Percentiles rank a stretch among this genome's conserved stretches.
These are phyloP conservation scores for Pilaira anomala DNA, from an alignment of 192 early-diverging fungal genomes.

Conservation along the genomic window DNA sequence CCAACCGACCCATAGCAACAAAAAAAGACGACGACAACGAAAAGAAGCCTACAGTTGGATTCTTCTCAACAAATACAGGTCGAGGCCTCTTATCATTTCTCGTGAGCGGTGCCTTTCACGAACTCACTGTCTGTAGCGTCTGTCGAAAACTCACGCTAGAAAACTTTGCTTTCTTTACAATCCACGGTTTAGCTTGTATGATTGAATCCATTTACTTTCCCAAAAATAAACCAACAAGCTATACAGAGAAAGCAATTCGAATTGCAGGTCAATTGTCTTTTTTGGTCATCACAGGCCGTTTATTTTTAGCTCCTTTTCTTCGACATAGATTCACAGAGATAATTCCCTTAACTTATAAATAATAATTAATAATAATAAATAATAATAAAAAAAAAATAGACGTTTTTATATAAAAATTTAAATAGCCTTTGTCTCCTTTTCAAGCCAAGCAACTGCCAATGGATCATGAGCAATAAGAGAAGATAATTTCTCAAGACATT, in stretches of 20 bases:
- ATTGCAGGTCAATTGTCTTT: neutral
- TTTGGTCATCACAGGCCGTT: constrained; percentile 1
- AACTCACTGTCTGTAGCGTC: neutral
- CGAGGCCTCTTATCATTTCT: constrained; percentile 6
- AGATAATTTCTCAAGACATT: constrained; percentile 74
- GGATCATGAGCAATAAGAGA: constrained; percentile 69
- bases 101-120: constrained; percentile 6
- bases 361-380: neutral
- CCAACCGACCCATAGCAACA: neutral
- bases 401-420: constrained; percentile 34
- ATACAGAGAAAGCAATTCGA: neutral
- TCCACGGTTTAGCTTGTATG: constrained; percentile 1
- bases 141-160: constrained; percentile 8
- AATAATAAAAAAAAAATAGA: no score
- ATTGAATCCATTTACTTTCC: neutral
- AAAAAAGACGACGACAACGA: neutral
- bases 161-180: constrained; percentile 1
- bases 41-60: neutral
- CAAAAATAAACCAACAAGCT: neutral
- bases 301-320: constrained; percentile 13
- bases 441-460: constrained; percentile 75
- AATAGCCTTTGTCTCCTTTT: constrained; percentile 73
- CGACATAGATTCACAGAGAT: constrained; percentile 7
- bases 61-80: neutral
- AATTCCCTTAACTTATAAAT: constrained; percentile 2